A percentile compares a stretch with the other conserved stretches of the same genome.
phyloP scores from a whole-genome alignment of 768 basidiomycete species.

The Rhodotorula taiwanensis region DNA sequence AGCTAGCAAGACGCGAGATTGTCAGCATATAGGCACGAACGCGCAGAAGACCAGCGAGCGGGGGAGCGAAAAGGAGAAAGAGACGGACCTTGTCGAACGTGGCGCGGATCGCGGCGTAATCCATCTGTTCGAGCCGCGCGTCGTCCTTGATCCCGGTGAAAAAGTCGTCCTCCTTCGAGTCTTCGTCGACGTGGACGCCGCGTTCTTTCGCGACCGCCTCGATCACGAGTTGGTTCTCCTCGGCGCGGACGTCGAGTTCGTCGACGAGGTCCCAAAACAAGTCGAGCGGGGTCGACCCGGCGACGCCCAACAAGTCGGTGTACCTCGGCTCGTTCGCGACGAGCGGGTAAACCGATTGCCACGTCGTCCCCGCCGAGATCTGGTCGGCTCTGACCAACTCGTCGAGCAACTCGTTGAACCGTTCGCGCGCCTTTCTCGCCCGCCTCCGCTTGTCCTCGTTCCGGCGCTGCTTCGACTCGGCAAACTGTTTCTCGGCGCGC shows the following conservation, averaged over 20 bases:
- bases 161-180: slow-evolving; percentile 41
- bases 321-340: slow-evolving; percentile 78
- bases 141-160: slow-evolving; percentile 56
- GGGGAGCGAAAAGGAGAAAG: too few relatives aligned
- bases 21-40: too few relatives aligned
- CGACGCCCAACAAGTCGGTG: slow-evolving; percentile 72
- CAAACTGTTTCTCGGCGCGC: slow-evolving; percentile 81
- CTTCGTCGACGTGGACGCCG: slow-evolving; percentile 40
- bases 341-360: slow-evolving; percentile 77
- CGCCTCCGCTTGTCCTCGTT: slow-evolving; percentile 76
- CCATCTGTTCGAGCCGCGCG: slow-evolving; percentile 51
- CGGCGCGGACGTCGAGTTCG: slow-evolving; percentile 73
- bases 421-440: slow-evolving; percentile 85
- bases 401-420: slow-evolving; percentile 72
- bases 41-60: too few relatives aligned
- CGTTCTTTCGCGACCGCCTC: slow-evolving; percentile 44
- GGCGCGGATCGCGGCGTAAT: slow-evolving; percentile 53
- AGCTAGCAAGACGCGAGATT: slow-evolving; percentile 51
- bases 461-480: slow-evolving; percentile 69
- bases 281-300: slow-evolving; percentile 81
- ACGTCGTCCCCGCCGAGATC: slow-evolving; percentile 75
- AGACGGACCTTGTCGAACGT: slow-evolving; percentile 58
- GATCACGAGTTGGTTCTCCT: slow-evolving; percentile 64
- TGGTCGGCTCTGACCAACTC: slow-evolving; percentile 61
- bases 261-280: slow-evolving; percentile 94